Evolutionary conservation across 257 asterid species (phyloP), one percentile per base, ranked within the genome.

Genomic region (Schizonepeta tenuifolia): DNA sequence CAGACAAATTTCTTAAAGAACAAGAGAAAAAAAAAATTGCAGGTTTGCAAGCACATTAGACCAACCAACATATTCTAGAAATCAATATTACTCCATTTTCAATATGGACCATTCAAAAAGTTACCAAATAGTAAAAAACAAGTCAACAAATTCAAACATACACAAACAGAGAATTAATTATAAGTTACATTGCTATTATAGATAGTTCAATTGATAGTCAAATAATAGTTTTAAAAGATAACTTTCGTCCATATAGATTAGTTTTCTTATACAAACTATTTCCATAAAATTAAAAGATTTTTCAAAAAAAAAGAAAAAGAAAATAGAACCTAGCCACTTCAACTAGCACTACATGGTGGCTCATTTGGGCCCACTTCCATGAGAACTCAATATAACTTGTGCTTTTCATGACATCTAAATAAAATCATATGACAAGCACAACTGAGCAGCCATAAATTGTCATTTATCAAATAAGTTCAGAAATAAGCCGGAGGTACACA

Each of bases 401-500:
- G 20, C 35, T 58, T 59, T 22, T 36, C 51, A 53, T n/a, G n/a
- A n/a, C 49, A 60, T 75, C 66, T 20, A n/a, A 24, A 28, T 22
- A 60, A 60, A 69, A 62, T 51, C 2, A 44, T 14, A 28, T 46
- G 33, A 59, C 36, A 15, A 26, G 61, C 49, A 46, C 22, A 36
- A 63, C 35, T 26, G 35, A 18, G 54, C 67, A 41, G 43, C 20
- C 14, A 22, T 65, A 15, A 15, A 18, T 18, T 18, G n/a, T 51
- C 66, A 51, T 31, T 61, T 35, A 13, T 49, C 35, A 56, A 31
- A 71, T 9, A 56, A 22, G 20, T 4, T 40, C 56, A 26, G 14
- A 71, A 28, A 53, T 55, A 21, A 69, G 54, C 4, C 55, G n/a
- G 49, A 43, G 77, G 47, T 57, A n/a, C 20, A 36, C 33, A 15